These are phyloP conservation scores for Teunomyces kruisii DNA, from an alignment of 805 yeast genomes.

Conservation along the genomic window DNA sequence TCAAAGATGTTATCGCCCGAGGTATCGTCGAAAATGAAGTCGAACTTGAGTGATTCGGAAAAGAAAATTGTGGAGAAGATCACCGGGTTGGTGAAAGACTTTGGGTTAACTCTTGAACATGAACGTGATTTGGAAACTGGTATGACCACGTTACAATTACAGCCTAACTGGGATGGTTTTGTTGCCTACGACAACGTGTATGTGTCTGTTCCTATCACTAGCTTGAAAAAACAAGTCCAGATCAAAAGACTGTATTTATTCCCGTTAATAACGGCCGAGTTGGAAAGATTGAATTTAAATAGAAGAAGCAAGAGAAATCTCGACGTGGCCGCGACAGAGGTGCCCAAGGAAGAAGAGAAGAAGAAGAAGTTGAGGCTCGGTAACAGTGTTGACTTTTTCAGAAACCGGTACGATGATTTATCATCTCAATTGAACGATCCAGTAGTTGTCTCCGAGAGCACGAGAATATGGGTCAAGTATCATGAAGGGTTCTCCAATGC, in stretches of 20 bases:
- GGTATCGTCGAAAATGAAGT: constrained; percentile 20
- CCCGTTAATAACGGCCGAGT: constrained; percentile 35
- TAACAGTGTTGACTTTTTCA: constrained; percentile 40
- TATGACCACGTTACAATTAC: constrained; percentile 22
- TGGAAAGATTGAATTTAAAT: constrained; percentile 21
- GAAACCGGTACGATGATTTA: constrained; percentile 35
- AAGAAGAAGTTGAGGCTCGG: constrained; percentile 25
- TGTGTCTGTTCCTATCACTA: constrained; percentile 13
- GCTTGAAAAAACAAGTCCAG: constrained; percentile 23
- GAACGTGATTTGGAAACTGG: constrained; percentile 35
- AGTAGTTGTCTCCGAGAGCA: constrained; percentile 35
- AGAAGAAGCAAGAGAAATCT: constrained; percentile 14
- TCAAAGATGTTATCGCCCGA: constrained; percentile 32
- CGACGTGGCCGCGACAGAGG: constrained; percentile 16
- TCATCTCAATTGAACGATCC: constrained; percentile 25
- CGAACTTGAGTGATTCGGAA: constrained; percentile 28
- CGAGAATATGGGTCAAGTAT: constrained; percentile 76
- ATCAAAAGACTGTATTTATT: constrained; percentile 32
- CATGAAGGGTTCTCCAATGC: constrained; percentile 93
- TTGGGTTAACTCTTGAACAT: constrained; percentile 41
- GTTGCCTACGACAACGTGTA: constrained; percentile 22
- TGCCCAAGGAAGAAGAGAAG: constrained; percentile 13
- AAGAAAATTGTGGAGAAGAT: constrained; percentile 33
- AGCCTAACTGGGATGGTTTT: constrained; percentile 38
- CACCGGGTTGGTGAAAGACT: constrained; percentile 35